Conservation (phyloP, 768 basidiomycete genomes). For the Gloeophyllum trabeum region DNA sequence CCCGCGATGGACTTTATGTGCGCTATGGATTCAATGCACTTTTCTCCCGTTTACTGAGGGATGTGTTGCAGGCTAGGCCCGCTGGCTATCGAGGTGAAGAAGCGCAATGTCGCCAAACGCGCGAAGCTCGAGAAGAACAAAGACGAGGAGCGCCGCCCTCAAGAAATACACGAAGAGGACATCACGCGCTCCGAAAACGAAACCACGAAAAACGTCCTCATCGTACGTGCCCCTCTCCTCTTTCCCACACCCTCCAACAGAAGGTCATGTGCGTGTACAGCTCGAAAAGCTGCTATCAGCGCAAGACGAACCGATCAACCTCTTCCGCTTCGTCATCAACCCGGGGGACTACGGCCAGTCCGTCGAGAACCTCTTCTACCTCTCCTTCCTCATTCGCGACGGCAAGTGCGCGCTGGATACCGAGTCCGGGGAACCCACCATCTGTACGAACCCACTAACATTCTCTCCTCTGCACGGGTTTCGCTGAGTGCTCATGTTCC, state of each 20-base stretch:
- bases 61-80: constrained; percentile 69
- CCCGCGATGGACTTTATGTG: constrained; percentile 87
- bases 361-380: constrained; percentile 93
- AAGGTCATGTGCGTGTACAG: constrained; percentile 25
- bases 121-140: constrained; percentile 63
- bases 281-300: constrained; percentile 47
- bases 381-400: constrained; percentile 86
- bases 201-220: constrained; percentile 76
- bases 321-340: constrained; percentile 85
- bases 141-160: constrained; percentile 57
- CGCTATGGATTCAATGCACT: constrained; percentile 13
- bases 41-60: not conserved
- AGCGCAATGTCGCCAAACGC: constrained; percentile 47
- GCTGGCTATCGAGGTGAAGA: constrained; percentile 76
- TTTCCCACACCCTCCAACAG: not conserved
- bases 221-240: constrained; percentile 30
- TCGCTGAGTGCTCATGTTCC: not conserved
- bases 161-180: constrained; percentile 76
- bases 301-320: constrained; percentile 43
- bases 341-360: constrained; percentile 87
- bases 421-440: constrained; percentile 58
- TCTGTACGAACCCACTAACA: constrained; percentile 41
- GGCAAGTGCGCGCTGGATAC: constrained; percentile 70
- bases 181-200: constrained; percentile 79
- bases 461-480: constrained; percentile 1